Conservation (phyloP, 139 green algal genomes). For the Picochlorum costavermella region DNA sequence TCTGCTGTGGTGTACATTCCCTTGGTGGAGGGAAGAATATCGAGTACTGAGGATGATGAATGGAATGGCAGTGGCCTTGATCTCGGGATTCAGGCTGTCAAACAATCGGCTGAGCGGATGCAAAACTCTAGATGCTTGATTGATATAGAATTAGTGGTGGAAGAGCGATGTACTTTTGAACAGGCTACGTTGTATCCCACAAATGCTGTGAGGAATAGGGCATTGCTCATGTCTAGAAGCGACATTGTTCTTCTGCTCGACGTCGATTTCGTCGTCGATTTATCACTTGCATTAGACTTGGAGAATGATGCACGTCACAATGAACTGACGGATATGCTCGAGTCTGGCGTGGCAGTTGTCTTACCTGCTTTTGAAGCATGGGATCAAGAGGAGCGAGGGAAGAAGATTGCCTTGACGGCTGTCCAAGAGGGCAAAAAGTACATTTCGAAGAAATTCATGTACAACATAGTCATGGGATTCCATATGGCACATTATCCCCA, state of each 20-base stretch:
- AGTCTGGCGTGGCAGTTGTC: constrained; percentile 14
- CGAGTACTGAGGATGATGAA: constrained; percentile 11
- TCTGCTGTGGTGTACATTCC: constrained; percentile 29
- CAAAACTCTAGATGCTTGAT: constrained; percentile 13
- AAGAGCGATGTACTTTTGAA: constrained; percentile 24
- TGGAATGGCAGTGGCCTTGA: constrained; percentile 24
- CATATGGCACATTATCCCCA: constrained; percentile 27
- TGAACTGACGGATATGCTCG: constrained; percentile 15
- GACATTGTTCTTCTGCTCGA: constrained; percentile 31
- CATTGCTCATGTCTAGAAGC: background rate
- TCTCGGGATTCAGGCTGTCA: constrained; percentile 11
- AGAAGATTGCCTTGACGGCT: constrained; percentile 13
- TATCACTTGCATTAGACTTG: constrained; percentile 4
- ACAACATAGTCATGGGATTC: constrained; percentile 25
- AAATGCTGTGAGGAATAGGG: constrained; percentile 14
- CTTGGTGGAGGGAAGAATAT: constrained; percentile 24
- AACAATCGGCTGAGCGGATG: background rate
- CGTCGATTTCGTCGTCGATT: constrained; percentile 27
- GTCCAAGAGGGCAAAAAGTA: constrained; percentile 24
- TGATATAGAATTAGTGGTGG: constrained; percentile 30
- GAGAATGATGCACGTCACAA: constrained; percentile 7
- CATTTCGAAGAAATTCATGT: constrained; percentile 22
- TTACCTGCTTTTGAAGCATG: constrained; percentile 31
- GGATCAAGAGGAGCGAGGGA: constrained; percentile 18
- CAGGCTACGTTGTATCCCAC: constrained; percentile 11